phyloP scores from a whole-genome alignment of 2,329 filamentous ascomycete species.

The Falciphora oryzae region DNA sequence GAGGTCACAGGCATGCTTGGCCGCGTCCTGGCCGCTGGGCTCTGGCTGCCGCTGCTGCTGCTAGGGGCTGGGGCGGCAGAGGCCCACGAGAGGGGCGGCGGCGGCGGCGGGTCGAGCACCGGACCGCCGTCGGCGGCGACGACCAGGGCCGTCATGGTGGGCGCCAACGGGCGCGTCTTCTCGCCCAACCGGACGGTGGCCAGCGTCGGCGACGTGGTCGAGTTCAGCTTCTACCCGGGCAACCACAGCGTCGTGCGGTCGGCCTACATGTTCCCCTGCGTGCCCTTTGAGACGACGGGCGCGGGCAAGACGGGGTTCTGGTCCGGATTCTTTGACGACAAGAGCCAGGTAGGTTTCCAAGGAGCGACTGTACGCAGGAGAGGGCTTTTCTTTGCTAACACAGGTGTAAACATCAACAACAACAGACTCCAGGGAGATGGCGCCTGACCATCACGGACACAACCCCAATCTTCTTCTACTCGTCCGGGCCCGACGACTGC shows the following conservation, averaged over 20 bases:
- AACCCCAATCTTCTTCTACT: constrained; percentile 40
- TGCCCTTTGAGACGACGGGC: constrained; percentile 23
- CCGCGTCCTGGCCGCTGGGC: no score
- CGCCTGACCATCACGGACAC: constrained; percentile 34
- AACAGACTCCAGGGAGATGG: constrained; percentile 28
- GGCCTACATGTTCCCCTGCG: constrained; percentile 43
- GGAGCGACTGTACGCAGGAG: background rate
- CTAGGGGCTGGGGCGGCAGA: no score
- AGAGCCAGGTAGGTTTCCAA: constrained; percentile 1
- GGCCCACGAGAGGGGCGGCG: no score
- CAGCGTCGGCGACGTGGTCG: constrained; percentile 39
- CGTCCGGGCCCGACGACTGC: constrained; percentile 29
- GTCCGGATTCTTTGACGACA: constrained; percentile 9
- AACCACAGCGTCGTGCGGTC: constrained; percentile 45
- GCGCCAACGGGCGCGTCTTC: constrained; percentile 35
- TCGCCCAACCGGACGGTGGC: constrained; percentile 37
- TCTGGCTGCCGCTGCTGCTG: no score
- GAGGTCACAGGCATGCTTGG: no score
- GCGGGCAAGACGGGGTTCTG: constrained; percentile 8
- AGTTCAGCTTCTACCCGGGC: constrained; percentile 46
- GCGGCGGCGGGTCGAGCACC: no score
- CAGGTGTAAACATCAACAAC: background rate
- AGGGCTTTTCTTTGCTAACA: background rate
- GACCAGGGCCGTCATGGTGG: constrained; percentile 32
- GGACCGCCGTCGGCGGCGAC: constrained; percentile 12